Evolutionary conservation across 257 asterid genomes (phyloP).

Genomic region (Ophiorrhiza pumila): DNA sequence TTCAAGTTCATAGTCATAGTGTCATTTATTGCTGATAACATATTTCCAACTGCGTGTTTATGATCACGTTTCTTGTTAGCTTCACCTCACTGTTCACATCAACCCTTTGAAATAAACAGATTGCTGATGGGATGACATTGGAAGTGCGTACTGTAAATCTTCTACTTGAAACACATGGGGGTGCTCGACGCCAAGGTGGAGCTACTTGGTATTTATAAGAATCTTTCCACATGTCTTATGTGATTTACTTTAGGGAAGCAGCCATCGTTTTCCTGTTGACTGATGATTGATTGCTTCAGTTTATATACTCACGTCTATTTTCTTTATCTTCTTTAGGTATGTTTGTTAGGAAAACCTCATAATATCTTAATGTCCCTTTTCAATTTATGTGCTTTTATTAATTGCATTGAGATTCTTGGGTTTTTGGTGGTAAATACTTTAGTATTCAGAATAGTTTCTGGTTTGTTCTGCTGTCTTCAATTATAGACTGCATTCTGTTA

Average conservation of each 20-base stretch:
- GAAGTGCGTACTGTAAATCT: slow-evolving; percentile 83
- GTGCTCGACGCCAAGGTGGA: slow-evolving; percentile 80
- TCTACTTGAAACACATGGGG: slow-evolving; percentile 94
- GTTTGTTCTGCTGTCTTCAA: neutral
- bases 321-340: slow-evolving; percentile 2
- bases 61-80: too few relatives aligned
- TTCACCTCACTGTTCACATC: slow-evolving; percentile 10
- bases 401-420: neutral
- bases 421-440: neutral
- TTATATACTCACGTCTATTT: neutral
- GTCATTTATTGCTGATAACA: neutral
- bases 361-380: neutral
- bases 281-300: neutral
- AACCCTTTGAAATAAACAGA: slow-evolving; percentile 48
- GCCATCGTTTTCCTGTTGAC: neutral
- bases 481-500: neutral
- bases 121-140: slow-evolving; percentile 98
- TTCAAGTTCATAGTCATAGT: neutral
- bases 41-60: neutral
- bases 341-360: neutral
- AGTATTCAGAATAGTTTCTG: neutral
- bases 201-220: slow-evolving; percentile 75
- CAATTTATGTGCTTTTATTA: neutral
- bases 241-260: slow-evolving; percentile 4
- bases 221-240: slow-evolving; percentile 21